A percentile compares a stretch with the other conserved stretches of the same genome.
These are phyloP conservation scores for Ganoderma multipileum DNA, from an alignment of 1,284 basidiomycete species.

Conservation along the genomic window DNA sequence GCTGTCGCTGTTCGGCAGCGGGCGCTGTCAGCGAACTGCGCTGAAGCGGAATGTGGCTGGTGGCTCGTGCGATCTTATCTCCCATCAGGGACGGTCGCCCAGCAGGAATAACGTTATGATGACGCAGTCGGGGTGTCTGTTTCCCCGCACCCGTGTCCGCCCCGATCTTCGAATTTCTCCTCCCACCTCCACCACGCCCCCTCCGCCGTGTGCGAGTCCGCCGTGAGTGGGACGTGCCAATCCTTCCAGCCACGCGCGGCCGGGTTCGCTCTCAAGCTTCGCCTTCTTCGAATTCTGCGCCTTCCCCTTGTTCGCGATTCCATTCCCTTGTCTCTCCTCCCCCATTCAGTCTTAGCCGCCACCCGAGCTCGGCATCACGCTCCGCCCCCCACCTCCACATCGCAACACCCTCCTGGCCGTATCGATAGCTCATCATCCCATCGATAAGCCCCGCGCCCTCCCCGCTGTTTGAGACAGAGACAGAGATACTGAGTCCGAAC, in stretches of 20 bases:
- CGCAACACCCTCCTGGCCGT: not conserved
- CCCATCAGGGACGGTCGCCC: constrained; percentile 23
- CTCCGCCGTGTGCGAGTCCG: not conserved
- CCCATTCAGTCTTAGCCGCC: constrained; percentile 7
- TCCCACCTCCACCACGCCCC: not conserved
- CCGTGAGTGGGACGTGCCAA: not conserved
- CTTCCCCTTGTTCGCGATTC: not conserved
- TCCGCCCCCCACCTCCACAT: not conserved
- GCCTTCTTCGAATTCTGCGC: not conserved
- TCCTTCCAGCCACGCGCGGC: not conserved
- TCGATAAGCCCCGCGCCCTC: constrained; percentile 16
- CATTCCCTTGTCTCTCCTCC: not conserved
- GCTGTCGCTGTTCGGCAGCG: not conserved
- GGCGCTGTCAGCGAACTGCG: not conserved
- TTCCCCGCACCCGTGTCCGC: constrained; percentile 25
- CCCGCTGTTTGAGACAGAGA: not conserved
- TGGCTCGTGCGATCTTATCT: constrained; percentile 25
- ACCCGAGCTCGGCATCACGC: not conserved
- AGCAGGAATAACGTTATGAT: constrained; percentile 28
- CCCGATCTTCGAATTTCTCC: constrained; percentile 8
- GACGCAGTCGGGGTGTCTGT: constrained; percentile 24
- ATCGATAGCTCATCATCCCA: constrained; percentile 10
- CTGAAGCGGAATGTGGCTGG: constrained; percentile 3
- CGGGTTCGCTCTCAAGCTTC: not conserved
- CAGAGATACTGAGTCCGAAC: not conserved